These are phyloP conservation scores for Trametes elegans DNA, from an alignment of 768 basidiomycete genomes.

Conservation along the genomic window DNA sequence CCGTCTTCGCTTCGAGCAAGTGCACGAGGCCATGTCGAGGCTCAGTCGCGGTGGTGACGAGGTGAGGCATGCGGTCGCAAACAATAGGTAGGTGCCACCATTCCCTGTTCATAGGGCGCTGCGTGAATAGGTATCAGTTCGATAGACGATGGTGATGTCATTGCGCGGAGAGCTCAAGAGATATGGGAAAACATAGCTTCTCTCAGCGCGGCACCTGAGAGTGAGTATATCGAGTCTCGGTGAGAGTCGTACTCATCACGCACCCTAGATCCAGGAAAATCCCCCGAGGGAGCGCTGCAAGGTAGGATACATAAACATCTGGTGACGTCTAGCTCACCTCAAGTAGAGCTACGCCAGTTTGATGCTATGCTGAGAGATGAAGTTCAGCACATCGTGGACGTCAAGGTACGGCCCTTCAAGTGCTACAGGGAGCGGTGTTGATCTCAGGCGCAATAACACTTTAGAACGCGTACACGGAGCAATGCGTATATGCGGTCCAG, in stretches of 20 bases:
- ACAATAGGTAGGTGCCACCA: constrained; percentile 42
- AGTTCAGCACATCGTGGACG: constrained; percentile 51
- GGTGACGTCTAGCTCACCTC: background rate
- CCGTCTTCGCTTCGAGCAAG: constrained; percentile 47
- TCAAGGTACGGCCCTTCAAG: constrained; percentile 35
- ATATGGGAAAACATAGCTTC: constrained; percentile 54
- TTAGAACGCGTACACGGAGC: constrained; percentile 77
- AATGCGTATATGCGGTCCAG: constrained; percentile 63
- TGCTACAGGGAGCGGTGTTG: too few relatives aligned
- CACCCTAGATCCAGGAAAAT: constrained; percentile 6
- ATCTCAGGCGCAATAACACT: too few relatives aligned
- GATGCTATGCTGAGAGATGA: constrained; percentile 64
- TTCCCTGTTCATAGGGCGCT: background rate
- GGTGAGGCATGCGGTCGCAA: constrained; percentile 49
- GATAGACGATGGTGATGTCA: constrained; percentile 58
- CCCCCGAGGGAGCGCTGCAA: constrained; percentile 17
- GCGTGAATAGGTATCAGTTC: constrained; percentile 36
- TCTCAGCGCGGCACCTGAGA: constrained; percentile 50
- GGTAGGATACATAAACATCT: background rate
- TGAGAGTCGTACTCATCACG: background rate
- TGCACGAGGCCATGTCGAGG: constrained; percentile 50
- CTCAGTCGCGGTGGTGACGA: constrained; percentile 59
- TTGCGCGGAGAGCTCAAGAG: constrained; percentile 56
- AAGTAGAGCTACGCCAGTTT: constrained; percentile 54
- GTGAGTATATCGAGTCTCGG: constrained; percentile 38